phyloP scores from a whole-genome alignment of 169 alveolate genomes.

The Babesia microti region DNA sequence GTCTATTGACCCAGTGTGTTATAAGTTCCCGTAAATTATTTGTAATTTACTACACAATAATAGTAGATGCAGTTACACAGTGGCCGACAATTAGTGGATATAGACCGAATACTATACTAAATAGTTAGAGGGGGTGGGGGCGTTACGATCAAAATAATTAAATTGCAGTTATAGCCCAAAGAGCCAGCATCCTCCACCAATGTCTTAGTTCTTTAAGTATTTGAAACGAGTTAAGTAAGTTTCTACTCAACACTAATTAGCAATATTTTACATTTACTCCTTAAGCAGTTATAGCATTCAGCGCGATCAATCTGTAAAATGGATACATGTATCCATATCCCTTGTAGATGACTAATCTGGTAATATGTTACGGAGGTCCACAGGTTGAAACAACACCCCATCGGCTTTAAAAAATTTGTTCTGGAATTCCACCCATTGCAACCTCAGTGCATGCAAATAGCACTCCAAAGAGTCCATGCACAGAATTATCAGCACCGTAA shows the following conservation, averaged over 20 bases:
- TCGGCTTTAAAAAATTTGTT: conserved; percentile 97
- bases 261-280: neutral
- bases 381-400: conserved; percentile 87
- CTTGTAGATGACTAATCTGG: conserved; percentile 11
- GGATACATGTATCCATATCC: conserved; percentile 3
- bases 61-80: too few species aligned
- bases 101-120: too few species aligned
- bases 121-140: too few species aligned
- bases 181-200: too few species aligned
- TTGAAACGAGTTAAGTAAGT: too few species aligned
- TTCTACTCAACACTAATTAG: conserved; percentile 2
- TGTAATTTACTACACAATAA: too few species aligned
- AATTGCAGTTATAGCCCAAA: too few species aligned
- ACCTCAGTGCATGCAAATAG: conserved; percentile 96
- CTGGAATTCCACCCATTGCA: conserved; percentile 99
- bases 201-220: too few species aligned
- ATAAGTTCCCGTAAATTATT: too few species aligned
- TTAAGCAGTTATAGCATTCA: neutral
- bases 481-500: conserved; percentile 91
- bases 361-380: conserved; percentile 40
- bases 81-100: too few species aligned
- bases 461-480: conserved; percentile 98
- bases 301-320: neutral
- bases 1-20: too few species aligned
- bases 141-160: too few species aligned